Evolutionary conservation across 2,329 filamentous ascomycete genomes (phyloP), one percentile per base, ranked within the genome.

Genomic region (Trichoderma sp.): DNA sequence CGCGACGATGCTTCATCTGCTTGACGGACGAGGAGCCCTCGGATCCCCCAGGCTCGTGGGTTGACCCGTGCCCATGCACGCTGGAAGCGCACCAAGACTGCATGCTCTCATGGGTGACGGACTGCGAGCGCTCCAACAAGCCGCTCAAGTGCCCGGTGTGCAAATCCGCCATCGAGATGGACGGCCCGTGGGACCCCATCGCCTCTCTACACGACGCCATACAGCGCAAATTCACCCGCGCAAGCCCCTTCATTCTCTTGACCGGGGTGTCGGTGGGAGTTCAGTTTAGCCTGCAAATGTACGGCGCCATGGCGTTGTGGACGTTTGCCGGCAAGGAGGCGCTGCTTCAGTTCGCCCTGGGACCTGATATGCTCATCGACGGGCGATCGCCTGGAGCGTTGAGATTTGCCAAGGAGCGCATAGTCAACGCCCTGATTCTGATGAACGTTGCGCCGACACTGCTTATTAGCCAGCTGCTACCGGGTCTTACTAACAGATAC

Each of bases 41-140:
- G 11, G 80, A 83, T 24, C 78, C 85, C 9, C 84, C 86, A 4
- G 80, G 82, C 60, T 81, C 84, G 70, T 99, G 96, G 95, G 90
- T 93, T 58, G 93, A 92, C 70, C 95, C 96, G 2, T 99, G 96
- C 80, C 92, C 92, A 0, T 99, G 96, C 82, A 94, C 93, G 14
- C 86, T 99, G 51, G 93, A 93, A 71, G 96, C 95, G 1, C 96
- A 99, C 80, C 94, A 98, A 80, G 88, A 90, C 73, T 97, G 95
- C 80, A 87, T 98, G 75, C 86, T 98, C 51, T 92, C 94, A 77
- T 99, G 95, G 95, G 92, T 98, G 21, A 92, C 93, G n/a, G 94
- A 97, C 79, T 89, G 94, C 78, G 94, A 98, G 82, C 87, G 81
- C 72, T 81, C 87, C 79, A 80, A 85, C 80, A 89, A 89, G 70